Conservation (phyloP, 768 basidiomycete genomes). For the Phanerochaete sordida region DNA sequence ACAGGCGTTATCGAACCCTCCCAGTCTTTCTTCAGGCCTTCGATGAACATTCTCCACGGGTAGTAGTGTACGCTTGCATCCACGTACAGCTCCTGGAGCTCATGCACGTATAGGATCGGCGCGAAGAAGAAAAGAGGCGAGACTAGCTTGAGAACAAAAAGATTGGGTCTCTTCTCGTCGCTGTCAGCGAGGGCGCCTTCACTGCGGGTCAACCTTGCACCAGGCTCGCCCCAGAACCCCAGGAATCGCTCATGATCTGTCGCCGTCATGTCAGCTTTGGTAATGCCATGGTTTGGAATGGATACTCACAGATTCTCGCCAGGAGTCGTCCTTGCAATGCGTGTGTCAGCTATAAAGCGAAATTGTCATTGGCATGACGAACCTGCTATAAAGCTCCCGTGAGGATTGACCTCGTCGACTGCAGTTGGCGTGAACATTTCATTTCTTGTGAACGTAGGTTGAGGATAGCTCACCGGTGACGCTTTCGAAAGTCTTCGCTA, state of each 20-base stretch:
- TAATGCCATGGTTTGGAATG: not conserved
- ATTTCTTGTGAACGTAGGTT: not conserved
- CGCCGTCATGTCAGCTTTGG: not conserved
- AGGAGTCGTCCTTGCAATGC: not conserved
- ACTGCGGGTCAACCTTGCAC: conserved; percentile 34
- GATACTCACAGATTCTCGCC: not conserved
- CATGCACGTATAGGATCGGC: conserved; percentile 42
- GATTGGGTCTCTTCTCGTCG: not conserved
- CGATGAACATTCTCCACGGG: conserved; percentile 43
- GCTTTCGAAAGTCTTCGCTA: not conserved
- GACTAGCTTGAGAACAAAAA: conserved; percentile 2
- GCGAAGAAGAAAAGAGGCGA: conserved; percentile 12
- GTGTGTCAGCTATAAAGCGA: not conserved
- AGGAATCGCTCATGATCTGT: conserved; percentile 32
- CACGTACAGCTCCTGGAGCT: conserved; percentile 45
- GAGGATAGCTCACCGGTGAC: not conserved
- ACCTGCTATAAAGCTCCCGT: not conserved
- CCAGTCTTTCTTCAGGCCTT: conserved; percentile 46
- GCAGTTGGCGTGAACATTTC: not conserved
- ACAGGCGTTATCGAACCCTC: conserved; percentile 53
- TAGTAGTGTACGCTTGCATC: conserved; percentile 39
- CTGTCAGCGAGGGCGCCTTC: conserved; percentile 29
- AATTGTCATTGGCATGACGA: not conserved
- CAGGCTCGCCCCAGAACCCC: conserved; percentile 40
- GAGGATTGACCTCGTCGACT: not conserved